Evolutionary conservation across 306 rosid genomes (phyloP), one percentile per base, ranked within the genome.

Genomic region (Ormosia semicastrata): DNA sequence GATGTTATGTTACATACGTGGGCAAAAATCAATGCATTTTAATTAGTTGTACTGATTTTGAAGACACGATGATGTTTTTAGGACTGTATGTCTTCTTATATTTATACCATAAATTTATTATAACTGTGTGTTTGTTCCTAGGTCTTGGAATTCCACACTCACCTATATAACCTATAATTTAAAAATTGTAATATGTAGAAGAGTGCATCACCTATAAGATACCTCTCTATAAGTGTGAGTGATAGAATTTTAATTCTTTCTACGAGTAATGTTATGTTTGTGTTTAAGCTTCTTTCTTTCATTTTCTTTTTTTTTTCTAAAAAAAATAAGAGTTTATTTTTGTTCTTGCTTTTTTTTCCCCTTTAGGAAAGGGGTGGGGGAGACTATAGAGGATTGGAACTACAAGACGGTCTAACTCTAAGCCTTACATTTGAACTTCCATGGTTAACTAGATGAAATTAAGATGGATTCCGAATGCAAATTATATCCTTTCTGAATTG

Each of bases 91-190:
- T 81, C 65, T 71, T 76, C 54, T 76, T 14, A 63, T 69, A 85
- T 62, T 75, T 80, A 50, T 53, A 75, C 72, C 79, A 63, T 53
- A 68, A 53, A 70, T 43, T 69, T 63, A 81, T 71, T 81, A 4
- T 58, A 57, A 59, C 15, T 32, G 30, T 49, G 64, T 79, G 78
- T 78, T 74, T 79, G 8, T 84, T 79, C 84, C 87, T 79, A 74
- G 84, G 84, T 79, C 78, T 79, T 84, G 84, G 84, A 74, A 79
- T 73, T 79, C 73, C 65, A 73, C 81, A 66, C 66, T 37, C 44
- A 69, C 43, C 63, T 36, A 72, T 37, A 66, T 57, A 34, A 56
- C 18, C 72, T 30, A 58, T 12, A 50, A 67, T 58, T 79, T 79
- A 77, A 66, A 84, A 79, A 36, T 46, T 78, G 49, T 65, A 43